Base-by-base conservation (phyloP, 495 filamentous ascomycete species). In the Neurospora terricola region DNA sequence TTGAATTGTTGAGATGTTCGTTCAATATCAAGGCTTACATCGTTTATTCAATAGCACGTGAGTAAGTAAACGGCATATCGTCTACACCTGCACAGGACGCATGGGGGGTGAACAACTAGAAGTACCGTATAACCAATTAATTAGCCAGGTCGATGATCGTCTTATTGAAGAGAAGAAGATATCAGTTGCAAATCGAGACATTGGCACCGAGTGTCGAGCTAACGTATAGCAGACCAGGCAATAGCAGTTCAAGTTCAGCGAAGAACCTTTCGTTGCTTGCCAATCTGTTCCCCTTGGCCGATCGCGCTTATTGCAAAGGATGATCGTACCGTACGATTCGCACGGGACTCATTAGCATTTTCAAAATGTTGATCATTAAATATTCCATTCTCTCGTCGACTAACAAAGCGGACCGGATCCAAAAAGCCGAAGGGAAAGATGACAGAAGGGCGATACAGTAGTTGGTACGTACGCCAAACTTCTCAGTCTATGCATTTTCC, bases 401-500 rank as follows among this genome's bases (percentile, higher is more conserved):
- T 34, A 34, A 16, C 54, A 34, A 34, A 66, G 30, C 14, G 27
- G 54, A 8, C 27, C 14, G 23, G 8, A 66, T 30, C 54, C 54
- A 66, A 34, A 9, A 34, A 36, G 27, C 54, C 27, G 27, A 66
- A 66, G 27, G 54, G 14, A 34, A 14, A 66, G 54, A 66, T 12
- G 48, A 18, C 7, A 34, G 23, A 62, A 62, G 27, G 54, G 54
- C 34, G 4, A 34, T 66, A 18, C 27, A 34, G 23, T 18, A 16
- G 12, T 34, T 30, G 27, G 23, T 34, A 62, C 54, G 27, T 34
- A 34, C 27, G 14, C 54, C 27, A 34, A 54, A 4, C 12, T 16
- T 62, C 27, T 16, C 23, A 27, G 23, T 37, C 78, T 71, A 82
- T 27, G 76, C 75, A 73, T 81, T 77, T 42, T 72, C 75, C 83